phyloP scores from a whole-genome alignment of 495 filamentous ascomycete species.

The Extremus antarcticus region DNA sequence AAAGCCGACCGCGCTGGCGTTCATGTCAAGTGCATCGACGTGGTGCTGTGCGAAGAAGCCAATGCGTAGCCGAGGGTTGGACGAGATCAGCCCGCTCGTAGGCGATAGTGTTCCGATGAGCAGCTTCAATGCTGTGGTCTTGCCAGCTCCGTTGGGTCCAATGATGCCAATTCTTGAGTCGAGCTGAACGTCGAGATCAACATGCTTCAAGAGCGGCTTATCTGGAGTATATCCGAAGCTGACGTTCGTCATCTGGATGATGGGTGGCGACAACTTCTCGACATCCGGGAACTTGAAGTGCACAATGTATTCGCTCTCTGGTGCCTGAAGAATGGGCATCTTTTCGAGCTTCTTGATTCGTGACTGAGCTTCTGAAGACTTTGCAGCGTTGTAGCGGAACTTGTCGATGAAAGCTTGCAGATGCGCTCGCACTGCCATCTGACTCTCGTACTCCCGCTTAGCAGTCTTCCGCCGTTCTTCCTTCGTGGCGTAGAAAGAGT shows the following conservation, averaged over 20 bases:
- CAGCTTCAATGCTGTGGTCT: constrained; percentile 91
- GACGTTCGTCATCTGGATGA: constrained; percentile 92
- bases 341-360: constrained; percentile 98
- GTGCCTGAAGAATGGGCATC: constrained; percentile 83
- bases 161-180: constrained; percentile 98
- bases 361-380: constrained; percentile 95
- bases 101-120: constrained; percentile 77
- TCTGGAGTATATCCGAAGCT: constrained; percentile 80
- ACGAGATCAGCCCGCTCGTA: constrained; percentile 69
- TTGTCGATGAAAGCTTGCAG: constrained; percentile 97
- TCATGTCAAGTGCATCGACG: constrained; percentile 91
- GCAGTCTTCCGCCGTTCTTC: constrained; percentile 95
- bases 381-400: constrained; percentile 98
- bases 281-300: constrained; percentile 98
- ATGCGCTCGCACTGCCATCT: constrained; percentile 87
- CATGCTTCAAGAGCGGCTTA: constrained; percentile 67
- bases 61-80: constrained; percentile 75
- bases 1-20: constrained; percentile 77
- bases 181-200: constrained; percentile 93
- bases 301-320: constrained; percentile 89
- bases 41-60: constrained; percentile 99
- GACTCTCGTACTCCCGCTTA: constrained; percentile 96
- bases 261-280: constrained; percentile 92
- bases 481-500: constrained; percentile 94
- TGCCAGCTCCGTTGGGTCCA: constrained; percentile 92